Evolutionary conservation across 2,329 filamentous ascomycete genomes (phyloP).

Genomic region (Penicillium sp.): DNA sequence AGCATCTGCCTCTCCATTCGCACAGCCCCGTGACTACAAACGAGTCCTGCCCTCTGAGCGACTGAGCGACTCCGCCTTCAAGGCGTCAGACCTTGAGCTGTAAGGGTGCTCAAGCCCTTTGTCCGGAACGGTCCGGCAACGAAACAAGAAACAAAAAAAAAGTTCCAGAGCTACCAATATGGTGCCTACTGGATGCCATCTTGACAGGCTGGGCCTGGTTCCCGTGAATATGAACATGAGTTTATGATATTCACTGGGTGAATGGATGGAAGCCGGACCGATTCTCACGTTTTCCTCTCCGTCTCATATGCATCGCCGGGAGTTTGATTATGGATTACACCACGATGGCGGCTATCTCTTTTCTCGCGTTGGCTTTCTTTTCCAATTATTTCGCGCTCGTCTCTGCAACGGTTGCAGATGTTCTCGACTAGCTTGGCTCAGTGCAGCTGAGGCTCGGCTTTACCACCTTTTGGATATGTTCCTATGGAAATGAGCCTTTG

Average conservation of each 20-base stretch:
- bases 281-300: slow-evolving; percentile 17
- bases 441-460: not conserved
- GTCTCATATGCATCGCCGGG: slow-evolving; percentile 40
- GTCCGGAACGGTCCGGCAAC: slow-evolving; percentile 19
- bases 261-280: slow-evolving; percentile 4
- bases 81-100: slow-evolving; percentile 28
- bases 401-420: not conserved
- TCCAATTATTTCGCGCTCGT: not conserved
- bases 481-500: not conserved
- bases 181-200: slow-evolving; percentile 2
- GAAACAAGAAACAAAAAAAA: not conserved
- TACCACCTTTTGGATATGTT: not conserved
- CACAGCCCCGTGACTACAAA: slow-evolving; percentile 48
- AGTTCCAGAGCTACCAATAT: not conserved
- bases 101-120: slow-evolving; percentile 17
- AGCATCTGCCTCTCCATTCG: slow-evolving; percentile 48
- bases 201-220: slow-evolving; percentile 23
- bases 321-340: slow-evolving; percentile 36
- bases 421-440: not conserved
- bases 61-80: slow-evolving; percentile 37
- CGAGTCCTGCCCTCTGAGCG: slow-evolving; percentile 43
- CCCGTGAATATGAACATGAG: not conserved
- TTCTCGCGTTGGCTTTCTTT: slow-evolving; percentile 6
- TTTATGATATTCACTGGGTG: not conserved
- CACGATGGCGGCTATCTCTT: slow-evolving; percentile 33